Base-by-base conservation (phyloP, 108 stramenopile genomes). In the Skeletonema grethae region DNA sequence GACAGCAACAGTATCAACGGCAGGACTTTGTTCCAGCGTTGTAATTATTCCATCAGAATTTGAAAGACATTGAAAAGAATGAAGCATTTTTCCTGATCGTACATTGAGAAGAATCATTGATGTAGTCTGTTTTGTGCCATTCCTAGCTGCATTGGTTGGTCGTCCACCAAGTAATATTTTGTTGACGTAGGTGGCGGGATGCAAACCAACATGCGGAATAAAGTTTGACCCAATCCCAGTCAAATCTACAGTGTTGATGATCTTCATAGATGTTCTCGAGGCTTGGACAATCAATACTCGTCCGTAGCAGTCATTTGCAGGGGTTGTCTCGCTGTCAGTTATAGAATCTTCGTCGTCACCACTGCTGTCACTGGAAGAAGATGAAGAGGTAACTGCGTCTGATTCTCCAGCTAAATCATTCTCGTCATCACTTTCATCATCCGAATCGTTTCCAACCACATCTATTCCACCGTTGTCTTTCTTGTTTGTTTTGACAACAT, bases 141-240 rank as follows among this genome's bases (percentile, higher is more conserved):
- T 62, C n/a, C 43, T 22, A 18, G 72, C 67, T n/a, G 68, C 64
- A 25, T 61, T 65, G 35, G 67, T 55, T 56, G 65, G 71, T 29
- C 72, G 69, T 16, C 90, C 90, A 63, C 80, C 90, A 53, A 92
- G 46, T 6, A 95, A 48, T 58, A 95, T 91, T 69, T 95, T 95
- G 82, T 95, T 95, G 45, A 95, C 82, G 75, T 95, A 95, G 18
- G 94, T 90, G 18, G 89, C 82, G 31, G 94, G 94, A 75, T 95
- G 94, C 16, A 90, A 67, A 12, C 88, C 88, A 10, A 82, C 78
- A 29, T 70, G 36, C 1, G 94, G 90, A 31, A 73, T 73, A 69
- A 94, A 90, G 38, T 70, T 46, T 57, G 85, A 62, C 7, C 75
- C 68, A 39, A 73, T 46, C 25, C 67, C 77, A 6, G 39, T 45